Base-by-base conservation (phyloP, 768 basidiomycete species). In the Terana coerulea region DNA sequence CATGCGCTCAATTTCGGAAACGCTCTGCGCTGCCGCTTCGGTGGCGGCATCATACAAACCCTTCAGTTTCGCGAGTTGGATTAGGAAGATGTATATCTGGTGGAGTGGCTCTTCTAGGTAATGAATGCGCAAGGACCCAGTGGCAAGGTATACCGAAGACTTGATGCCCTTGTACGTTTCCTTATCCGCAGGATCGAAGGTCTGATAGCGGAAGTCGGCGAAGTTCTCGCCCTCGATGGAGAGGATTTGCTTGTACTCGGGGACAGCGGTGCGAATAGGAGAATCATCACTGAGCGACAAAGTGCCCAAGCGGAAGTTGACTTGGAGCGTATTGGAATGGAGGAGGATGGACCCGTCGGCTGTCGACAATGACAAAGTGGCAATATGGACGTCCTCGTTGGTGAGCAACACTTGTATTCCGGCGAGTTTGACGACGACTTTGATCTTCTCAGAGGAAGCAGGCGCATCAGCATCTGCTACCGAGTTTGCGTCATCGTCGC, bases 221-320 rank as follows among this genome's bases (percentile, higher is more conserved):
- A 99, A 84, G 62, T 98, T 86, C 61, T 90, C 81, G 42, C 95
- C 97, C 61, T 98, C 91, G 51, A 98, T 98, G 28, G 92, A 90
- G 51, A 98, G 71, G 3, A 98, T 77, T 58, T 91, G 80, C 63
- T 88, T 88, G 72, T 95, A 95, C 43, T 83, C 79, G 3, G 80
- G 75, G 19, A 77, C 71, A 33, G 81, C 75, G 15, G 75, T 73
- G 33, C 73, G 66, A 6, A 70, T 65, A 17, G 72, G 59, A 31
- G 81, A 80, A 60, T 94, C 81, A 61, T 98, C 95, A 55, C 76
- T 80, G 49, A 99, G 69, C 4, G 86, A 82, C 28, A 99, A 74
- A 59, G 82, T 90, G 25, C 94, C 95, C 12, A 99, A 71, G 22
- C 87, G 80, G 15, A 89, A 92, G 4, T 80, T 81, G 33, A 99